A percentile compares a stretch with the other conserved stretches of the same genome.
Evolutionary conservation across 2,329 filamentous ascomycete species (phyloP).

Genomic region (Colletotrichum musae): DNA sequence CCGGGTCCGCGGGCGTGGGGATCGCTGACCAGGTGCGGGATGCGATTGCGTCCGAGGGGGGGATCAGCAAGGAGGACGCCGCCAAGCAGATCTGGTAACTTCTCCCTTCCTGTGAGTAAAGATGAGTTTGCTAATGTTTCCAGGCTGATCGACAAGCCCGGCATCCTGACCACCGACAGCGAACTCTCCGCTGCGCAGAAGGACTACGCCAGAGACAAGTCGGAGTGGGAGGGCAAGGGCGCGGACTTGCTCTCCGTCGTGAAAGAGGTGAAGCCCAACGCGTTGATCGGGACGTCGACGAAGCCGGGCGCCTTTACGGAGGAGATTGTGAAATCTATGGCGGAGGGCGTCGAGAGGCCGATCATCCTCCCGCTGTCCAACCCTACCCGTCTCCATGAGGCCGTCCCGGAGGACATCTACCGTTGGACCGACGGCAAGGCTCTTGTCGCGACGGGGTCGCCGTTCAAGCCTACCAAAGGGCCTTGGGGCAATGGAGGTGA

Average conservation of each 20-base stretch:
- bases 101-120: accelerated
- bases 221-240: constrained; percentile 73
- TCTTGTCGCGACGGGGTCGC: constrained; percentile 86
- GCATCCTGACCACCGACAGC: constrained; percentile 76
- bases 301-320: constrained; percentile 82
- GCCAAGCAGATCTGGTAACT: constrained; percentile 82
- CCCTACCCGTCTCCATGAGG: constrained; percentile 87
- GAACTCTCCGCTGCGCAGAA: constrained; percentile 78
- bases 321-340: constrained; percentile 82
- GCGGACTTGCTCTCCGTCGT: constrained; percentile 77
- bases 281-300: constrained; percentile 88
- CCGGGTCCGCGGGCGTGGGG: constrained; percentile 85
- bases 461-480: constrained; percentile 80
- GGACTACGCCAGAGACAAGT: constrained; percentile 74
- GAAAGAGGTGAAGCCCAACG: constrained; percentile 80
- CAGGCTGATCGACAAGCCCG: constrained; percentile 86
- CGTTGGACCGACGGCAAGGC: constrained; percentile 84
- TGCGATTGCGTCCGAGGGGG: constrained; percentile 79
- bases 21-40: constrained; percentile 89
- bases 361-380: constrained; percentile 88
- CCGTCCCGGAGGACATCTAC: constrained; percentile 81
- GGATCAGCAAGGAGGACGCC: constrained; percentile 80
- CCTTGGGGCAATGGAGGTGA: constrained; percentile 64
- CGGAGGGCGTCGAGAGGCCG: constrained; percentile 78
- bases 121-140: background rate